Evolutionary conservation across 192 early-diverging fungal species (phyloP), one percentile per base, ranked within the genome.

Genomic region (Backusella macrospora): DNA sequence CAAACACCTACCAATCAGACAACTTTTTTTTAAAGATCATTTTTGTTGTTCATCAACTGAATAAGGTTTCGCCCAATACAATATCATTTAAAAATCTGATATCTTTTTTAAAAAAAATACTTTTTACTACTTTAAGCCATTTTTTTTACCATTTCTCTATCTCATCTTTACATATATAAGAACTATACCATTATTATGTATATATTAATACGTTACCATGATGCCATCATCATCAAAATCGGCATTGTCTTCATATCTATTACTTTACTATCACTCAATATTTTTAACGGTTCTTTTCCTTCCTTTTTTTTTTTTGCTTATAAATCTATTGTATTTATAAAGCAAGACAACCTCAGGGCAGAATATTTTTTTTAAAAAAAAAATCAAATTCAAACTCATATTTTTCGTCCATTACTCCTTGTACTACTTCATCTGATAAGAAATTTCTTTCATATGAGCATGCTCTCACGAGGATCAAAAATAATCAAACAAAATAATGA

Each of bases 31-130:
- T 59, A 59, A 26, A 26, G 52, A 59, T 59, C 52, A 59, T 59
- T 59, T 59, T 26, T 59, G 52, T 4, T 59, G 0, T 26, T 23
- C 23, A 59, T 59, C 52, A 59, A 13, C 52, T 59, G 21, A 23
- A 23, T 59, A 59, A 59, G 52, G 52, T 59, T 59, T 59, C 52
- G 26, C 10, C 52, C 21, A 59, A 59, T 59, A 59, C 52, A 59
- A 59, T 18, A 9, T 26, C 52, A 26, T 59, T 59, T 59, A 59
- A 13, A 59, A 59, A 59, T 59, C 52, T 59, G 52, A 59, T 59
- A 59, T 59, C 52, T 26, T 59, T 5, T 59, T 43, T 26, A 59
- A 59, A 21, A 55, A 59, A 59, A 59, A 59, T 23, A 59, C 52
- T 23, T 9, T 59, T 59, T 59, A 59, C 23, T 59, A 26, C 23